Percentiles rank a stretch among this genome's conserved stretches.
Evolutionary conservation across 2,329 filamentous ascomycete genomes (phyloP).

Genomic region (Sclerotinia sclerotiorum): DNA sequence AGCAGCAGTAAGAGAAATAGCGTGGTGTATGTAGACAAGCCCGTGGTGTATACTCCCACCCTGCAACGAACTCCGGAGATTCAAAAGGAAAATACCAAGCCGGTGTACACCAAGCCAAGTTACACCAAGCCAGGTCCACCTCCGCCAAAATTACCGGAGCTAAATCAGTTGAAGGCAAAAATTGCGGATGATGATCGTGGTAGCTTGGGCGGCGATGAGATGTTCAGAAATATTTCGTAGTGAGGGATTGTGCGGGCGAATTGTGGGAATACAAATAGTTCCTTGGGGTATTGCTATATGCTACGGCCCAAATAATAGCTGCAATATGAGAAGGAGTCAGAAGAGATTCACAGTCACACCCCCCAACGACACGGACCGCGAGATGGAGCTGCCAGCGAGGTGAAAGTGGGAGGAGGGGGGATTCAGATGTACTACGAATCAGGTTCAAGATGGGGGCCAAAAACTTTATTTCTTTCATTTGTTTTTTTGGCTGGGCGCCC

Average conservation of each 20-base stretch:
- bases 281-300: conserved; percentile 13
- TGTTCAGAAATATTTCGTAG: conserved; percentile 43
- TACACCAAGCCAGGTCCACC: conserved; percentile 34
- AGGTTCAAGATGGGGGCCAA: conserved; percentile 28
- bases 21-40: conserved; percentile 28
- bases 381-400: conserved; percentile 14
- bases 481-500: conserved; percentile 27
- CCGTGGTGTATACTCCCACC: conserved; percentile 11
- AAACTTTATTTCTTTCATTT: conserved; percentile 29
- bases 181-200: conserved; percentile 37
- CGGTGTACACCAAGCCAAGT: conserved; percentile 25
- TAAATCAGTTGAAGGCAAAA: conserved; percentile 39
- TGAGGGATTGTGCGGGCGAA: conserved; percentile 27
- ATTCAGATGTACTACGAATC: conserved; percentile 34
- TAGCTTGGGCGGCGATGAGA: conserved; percentile 39
- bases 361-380: neutral
- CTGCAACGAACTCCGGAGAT: conserved; percentile 28
- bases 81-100: conserved; percentile 27
- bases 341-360: neutral
- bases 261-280: conserved; percentile 30
- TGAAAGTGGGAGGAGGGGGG: conserved; percentile 27
- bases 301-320: conserved; percentile 22
- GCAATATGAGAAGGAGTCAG: conserved; percentile 22
- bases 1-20: conserved; percentile 33
- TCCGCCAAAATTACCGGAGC: conserved; percentile 40